Percentiles rank a stretch among this genome's conserved stretches.
These are phyloP conservation scores for Helenozyma rhizophorensis DNA, from an alignment of 805 yeast species.

Conservation along the genomic window DNA sequence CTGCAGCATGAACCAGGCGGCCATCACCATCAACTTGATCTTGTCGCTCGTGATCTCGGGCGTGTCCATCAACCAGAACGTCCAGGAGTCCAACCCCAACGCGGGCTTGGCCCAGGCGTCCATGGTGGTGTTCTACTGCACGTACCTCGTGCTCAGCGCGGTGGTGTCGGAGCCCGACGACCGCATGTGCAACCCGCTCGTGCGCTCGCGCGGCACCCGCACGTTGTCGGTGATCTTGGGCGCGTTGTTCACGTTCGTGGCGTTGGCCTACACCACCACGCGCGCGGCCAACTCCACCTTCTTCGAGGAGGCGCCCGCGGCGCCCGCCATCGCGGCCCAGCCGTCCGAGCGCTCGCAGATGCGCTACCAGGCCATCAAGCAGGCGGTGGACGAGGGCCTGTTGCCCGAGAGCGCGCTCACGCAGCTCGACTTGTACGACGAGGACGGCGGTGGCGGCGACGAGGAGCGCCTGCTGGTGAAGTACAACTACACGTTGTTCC, in stretches of 20 bases:
- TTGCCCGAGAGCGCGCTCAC: constrained; percentile 87
- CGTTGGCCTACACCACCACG: constrained; percentile 95
- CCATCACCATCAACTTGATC: constrained; percentile 72
- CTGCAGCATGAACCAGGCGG: constrained; percentile 86
- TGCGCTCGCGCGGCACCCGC: constrained; percentile 85
- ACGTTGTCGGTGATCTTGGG: constrained; percentile 85
- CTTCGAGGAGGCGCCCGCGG: constrained; percentile 36
- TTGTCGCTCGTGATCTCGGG: constrained; percentile 61
- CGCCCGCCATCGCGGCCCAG: constrained; percentile 40
- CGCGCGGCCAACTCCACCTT: constrained; percentile 78
- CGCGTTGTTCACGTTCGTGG: constrained; percentile 88
- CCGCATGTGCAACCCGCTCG: constrained; percentile 82
- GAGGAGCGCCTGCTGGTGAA: constrained; percentile 59
- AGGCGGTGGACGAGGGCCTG: constrained; percentile 95
- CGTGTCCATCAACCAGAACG: constrained; percentile 71
- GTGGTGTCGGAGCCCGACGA: constrained; percentile 97
- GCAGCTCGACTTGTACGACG: constrained; percentile 59
- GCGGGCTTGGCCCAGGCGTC: constrained; percentile 97
- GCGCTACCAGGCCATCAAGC: constrained; percentile 82
- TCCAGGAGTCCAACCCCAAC: constrained; percentile 90
- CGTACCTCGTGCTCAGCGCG: constrained; percentile 86
- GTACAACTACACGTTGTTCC: constrained; percentile 85
- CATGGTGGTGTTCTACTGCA: constrained; percentile 91
- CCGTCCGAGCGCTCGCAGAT: constrained; percentile 55
- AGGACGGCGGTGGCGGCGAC: constrained; percentile 41